Evolutionary conservation across 306 rosid species (phyloP).

Genomic region (Arachis hypogaea): DNA sequence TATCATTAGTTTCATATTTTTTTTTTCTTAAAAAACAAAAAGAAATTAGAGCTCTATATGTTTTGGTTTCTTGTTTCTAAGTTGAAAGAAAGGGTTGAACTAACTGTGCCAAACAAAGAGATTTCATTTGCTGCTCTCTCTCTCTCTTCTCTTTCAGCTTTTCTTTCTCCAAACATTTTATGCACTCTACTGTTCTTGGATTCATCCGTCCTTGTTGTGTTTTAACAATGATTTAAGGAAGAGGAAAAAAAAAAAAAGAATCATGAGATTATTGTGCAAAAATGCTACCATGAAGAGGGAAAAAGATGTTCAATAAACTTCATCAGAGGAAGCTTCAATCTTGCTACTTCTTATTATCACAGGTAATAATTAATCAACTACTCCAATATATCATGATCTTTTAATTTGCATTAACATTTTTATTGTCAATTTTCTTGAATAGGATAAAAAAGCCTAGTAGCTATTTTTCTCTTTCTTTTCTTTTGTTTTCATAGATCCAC

Average conservation of each 20-base stretch:
- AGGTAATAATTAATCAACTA: neutral
- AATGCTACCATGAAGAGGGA: conserved; percentile 53
- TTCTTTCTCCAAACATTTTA: conserved; percentile 5
- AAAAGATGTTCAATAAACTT: conserved; percentile 60
- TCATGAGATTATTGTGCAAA: conserved; percentile 43
- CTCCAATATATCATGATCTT: no score
- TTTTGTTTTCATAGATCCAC: conserved; percentile 19
- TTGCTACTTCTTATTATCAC: conserved; percentile 36
- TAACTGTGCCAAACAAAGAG: conserved; percentile 35
- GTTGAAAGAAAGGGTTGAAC: conserved; percentile 31
- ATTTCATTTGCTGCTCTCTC: conserved; percentile 55
- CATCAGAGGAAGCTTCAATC: conserved; percentile 50
- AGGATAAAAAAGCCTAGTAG: conserved; percentile 1
- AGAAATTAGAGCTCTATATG: no score
- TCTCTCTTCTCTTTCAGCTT: conserved; percentile 26
- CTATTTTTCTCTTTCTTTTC: conserved; percentile 27
- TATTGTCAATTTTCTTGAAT: conserved; percentile 16
- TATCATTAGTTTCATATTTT: no score
- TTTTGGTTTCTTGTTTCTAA: conserved; percentile 56
- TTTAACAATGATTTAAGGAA: conserved; percentile 35
- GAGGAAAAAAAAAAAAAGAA: no score
- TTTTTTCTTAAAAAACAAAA: no score
- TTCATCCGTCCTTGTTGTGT: conserved; percentile 53
- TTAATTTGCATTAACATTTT: neutral
- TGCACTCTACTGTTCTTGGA: conserved; percentile 43